phyloP scores from a whole-genome alignment of 2,329 filamentous ascomycete genomes.

The Paecilomyces dactylethromorphus region DNA sequence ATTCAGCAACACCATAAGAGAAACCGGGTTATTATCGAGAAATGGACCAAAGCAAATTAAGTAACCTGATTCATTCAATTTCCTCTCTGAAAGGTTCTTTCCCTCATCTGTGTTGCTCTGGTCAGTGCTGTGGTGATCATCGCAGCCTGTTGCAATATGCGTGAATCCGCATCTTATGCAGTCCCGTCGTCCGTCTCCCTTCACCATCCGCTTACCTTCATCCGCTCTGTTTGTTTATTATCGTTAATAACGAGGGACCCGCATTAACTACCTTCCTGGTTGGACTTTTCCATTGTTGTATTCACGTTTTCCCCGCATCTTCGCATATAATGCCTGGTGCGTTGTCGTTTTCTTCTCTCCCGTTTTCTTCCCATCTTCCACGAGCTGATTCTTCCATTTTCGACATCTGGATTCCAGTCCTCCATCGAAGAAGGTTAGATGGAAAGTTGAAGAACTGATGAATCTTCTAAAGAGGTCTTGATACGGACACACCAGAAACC shows the following conservation, averaged over 20 bases:
- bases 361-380: background rate
- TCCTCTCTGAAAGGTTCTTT: background rate
- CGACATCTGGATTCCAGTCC: background rate
- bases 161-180: background rate
- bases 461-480: background rate
- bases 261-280: background rate
- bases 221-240: background rate
- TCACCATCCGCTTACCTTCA: background rate
- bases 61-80: background rate
- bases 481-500: background rate
- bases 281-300: background rate
- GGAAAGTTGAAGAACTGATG: background rate
- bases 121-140: background rate
- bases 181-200: background rate
- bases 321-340: background rate
- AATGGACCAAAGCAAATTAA: no score
- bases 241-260: background rate
- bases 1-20: no score
- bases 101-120: background rate
- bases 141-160: background rate
- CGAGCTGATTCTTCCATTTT: background rate
- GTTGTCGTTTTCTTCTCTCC: background rate
- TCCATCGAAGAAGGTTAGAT: background rate
- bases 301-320: background rate
- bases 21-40: no score